Percentiles rank a stretch among this genome's conserved stretches.
These are phyloP conservation scores for Starmerella roubikii DNA, from an alignment of 805 yeast genomes.

Conservation along the genomic window DNA sequence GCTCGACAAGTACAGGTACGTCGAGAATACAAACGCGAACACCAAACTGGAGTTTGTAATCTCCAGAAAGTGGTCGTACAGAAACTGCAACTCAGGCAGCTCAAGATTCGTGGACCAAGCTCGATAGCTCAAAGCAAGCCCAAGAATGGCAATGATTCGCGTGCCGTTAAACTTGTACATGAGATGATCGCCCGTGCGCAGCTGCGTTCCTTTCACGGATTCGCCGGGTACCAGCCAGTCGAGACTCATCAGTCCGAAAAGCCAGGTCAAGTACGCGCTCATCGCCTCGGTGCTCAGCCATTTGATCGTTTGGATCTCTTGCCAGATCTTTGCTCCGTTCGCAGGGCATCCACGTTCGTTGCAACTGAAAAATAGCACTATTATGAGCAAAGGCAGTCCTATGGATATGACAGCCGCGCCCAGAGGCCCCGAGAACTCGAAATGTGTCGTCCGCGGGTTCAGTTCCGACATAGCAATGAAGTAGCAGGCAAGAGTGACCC, in stretches of 20 bases:
- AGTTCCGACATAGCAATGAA: too few relatives aligned
- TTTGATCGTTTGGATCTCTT: conserved; percentile 11
- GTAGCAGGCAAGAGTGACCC: too few relatives aligned
- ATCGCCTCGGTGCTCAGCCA: conserved; percentile 33
- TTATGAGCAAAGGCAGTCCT: conserved; percentile 52
- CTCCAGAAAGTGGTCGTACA: conserved; percentile 55
- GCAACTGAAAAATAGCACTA: conserved; percentile 44
- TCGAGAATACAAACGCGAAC: conserved; percentile 51
- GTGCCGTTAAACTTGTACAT: conserved; percentile 73
- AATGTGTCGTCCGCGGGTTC: conserved; percentile 59
- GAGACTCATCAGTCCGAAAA: conserved; percentile 44
- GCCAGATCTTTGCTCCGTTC: conserved; percentile 12
- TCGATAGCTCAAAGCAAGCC: conserved; percentile 37
- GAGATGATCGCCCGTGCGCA: conserved; percentile 65
- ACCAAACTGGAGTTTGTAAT: conserved; percentile 49
- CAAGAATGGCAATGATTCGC: conserved; percentile 34
- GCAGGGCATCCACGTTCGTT: conserved; percentile 36
- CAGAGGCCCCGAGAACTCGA: conserved; percentile 63
- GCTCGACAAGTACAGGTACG: conserved; percentile 52
- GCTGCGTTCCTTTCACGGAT: conserved; percentile 44
- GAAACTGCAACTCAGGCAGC: conserved; percentile 67
- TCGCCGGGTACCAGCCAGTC: conserved; percentile 60
- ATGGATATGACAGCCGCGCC: conserved; percentile 60
- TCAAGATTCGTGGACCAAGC: conserved; percentile 36
- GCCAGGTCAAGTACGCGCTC: conserved; percentile 62